phyloP scores from a whole-genome alignment of 208 protist genomes.

The Entamoeba histolytica region DNA sequence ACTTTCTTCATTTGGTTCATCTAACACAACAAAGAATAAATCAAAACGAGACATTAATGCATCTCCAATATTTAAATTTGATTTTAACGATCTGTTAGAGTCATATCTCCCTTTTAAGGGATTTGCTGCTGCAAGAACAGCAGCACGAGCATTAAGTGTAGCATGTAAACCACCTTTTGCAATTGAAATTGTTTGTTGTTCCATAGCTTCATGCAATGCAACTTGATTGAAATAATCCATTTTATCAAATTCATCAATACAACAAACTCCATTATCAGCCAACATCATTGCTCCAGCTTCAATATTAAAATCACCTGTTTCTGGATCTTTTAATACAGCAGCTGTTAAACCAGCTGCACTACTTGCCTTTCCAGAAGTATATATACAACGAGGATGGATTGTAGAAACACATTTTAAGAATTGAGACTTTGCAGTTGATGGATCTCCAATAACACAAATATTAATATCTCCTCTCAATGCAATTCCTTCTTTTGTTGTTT shows the following conservation, averaged over 20 bases:
- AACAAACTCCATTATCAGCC: constrained; percentile 87
- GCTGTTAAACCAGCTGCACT: constrained; percentile 88
- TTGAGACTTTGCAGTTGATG: constrained; percentile 97
- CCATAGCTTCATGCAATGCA: constrained; percentile 80
- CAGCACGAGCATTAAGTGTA: constrained; percentile 86
- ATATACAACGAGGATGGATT: constrained; percentile 78
- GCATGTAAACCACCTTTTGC: constrained; percentile 96
- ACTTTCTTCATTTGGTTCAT: constrained; percentile 49
- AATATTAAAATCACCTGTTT: constrained; percentile 73
- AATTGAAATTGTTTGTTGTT: constrained; percentile 98
- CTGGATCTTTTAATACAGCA: constrained; percentile 74
- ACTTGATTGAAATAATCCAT: constrained; percentile 75
- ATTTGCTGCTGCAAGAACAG: constrained; percentile 93
- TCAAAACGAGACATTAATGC: constrained; percentile 97
- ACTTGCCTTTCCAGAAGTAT: constrained; percentile 80
- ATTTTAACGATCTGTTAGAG: constrained; percentile 51
- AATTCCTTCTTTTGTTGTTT: constrained; percentile 56
- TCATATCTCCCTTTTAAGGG: constrained; percentile 91
- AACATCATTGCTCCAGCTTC: constrained; percentile 97
- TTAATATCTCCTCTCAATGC: constrained; percentile 88
- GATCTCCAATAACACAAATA: constrained; percentile 91
- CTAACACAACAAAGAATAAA: constrained; percentile 93
- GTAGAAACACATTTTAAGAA: constrained; percentile 74
- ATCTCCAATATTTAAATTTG: constrained; percentile 87
- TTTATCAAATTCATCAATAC: constrained; percentile 99